Conservation (phyloP, 2,329 filamentous ascomycete species). For the Atkinsonella texensis region DNA sequence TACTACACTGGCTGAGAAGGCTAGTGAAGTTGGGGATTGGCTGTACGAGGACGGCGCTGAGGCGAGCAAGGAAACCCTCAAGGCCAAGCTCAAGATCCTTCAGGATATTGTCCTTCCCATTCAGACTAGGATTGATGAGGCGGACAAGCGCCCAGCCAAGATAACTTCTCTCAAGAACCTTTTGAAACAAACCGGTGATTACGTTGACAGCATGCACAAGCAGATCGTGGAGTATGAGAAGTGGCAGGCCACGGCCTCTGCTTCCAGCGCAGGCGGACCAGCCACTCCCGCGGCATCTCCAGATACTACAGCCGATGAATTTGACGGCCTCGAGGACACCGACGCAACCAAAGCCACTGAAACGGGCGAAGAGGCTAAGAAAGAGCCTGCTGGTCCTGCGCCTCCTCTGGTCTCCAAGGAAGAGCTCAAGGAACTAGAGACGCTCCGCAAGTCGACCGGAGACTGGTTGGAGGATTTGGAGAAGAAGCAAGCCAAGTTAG, state of each 20-base stretch:
- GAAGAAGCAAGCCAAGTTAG: conserved; percentile 57
- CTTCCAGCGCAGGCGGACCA: conserved; percentile 27
- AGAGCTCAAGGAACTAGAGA: conserved; percentile 56
- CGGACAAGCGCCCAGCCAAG: conserved; percentile 55
- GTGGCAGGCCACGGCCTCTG: conserved; percentile 37
- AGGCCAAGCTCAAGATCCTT: conserved; percentile 62
- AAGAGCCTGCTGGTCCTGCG: conserved; percentile 35
- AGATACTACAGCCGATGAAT: conserved; percentile 40
- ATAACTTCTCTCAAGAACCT: conserved; percentile 55
- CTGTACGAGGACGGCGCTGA: conserved; percentile 75
- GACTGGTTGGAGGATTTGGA: conserved; percentile 68
- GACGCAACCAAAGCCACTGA: conserved; percentile 24
- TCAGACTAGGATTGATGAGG: conserved; percentile 62
- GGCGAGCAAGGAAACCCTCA: conserved; percentile 63
- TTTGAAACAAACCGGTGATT: conserved; percentile 59
- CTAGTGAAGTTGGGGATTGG: conserved; percentile 70
- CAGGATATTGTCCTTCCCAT: conserved; percentile 69
- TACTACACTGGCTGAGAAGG: conserved; percentile 51
- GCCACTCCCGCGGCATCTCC: conserved; percentile 35
- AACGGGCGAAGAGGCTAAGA: conserved; percentile 32
- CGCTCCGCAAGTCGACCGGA: conserved; percentile 47
- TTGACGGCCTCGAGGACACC: conserved; percentile 72
- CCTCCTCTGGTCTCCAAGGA: conserved; percentile 59
- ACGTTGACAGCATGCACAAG: conserved; percentile 56
- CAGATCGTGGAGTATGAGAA: conserved; percentile 58